phyloP scores from a whole-genome alignment of 768 basidiomycete species.

The Roridomyces roridus region DNA sequence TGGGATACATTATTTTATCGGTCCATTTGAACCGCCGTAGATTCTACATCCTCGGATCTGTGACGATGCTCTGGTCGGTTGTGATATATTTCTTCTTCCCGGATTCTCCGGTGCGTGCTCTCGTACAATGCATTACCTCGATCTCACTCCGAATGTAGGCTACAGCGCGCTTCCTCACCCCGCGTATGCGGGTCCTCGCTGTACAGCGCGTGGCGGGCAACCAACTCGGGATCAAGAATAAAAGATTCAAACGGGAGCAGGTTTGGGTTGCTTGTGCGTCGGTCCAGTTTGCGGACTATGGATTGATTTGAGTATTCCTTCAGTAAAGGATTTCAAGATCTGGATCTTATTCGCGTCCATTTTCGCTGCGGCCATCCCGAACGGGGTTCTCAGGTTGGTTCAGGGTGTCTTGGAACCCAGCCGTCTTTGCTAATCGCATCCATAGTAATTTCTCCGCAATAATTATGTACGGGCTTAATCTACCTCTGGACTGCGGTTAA shows the following conservation, averaged over 20 bases:
- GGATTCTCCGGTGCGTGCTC: constrained; percentile 23
- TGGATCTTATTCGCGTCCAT: constrained; percentile 26
- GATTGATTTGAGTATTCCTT: neutral
- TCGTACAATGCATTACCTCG: neutral
- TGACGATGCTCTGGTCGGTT: constrained; percentile 24
- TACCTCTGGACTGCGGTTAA: neutral
- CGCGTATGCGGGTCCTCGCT: constrained; percentile 21
- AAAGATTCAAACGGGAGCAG: constrained; percentile 27
- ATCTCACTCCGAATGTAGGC: too few relatives aligned
- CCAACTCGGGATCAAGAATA: constrained; percentile 32
- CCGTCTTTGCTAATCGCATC: neutral
- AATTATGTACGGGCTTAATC: constrained; percentile 19
- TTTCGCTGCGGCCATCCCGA: constrained; percentile 28
- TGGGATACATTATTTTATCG: too few relatives aligned
- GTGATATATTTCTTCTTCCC: constrained; percentile 24
- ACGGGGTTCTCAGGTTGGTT: constrained; percentile 27
- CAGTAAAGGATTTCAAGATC: constrained; percentile 26
- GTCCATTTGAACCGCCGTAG: neutral
- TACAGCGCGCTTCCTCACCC: constrained; percentile 21
- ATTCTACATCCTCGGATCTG: constrained; percentile 26
- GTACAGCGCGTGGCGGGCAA: constrained; percentile 30
- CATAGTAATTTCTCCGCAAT: constrained; percentile 25
- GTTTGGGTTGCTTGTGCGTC: constrained; percentile 16
- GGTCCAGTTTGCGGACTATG: neutral
- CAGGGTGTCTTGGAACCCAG: neutral